phyloP scores from a whole-genome alignment of 2,329 filamentous ascomycete genomes.

The Alternaria gaisen region DNA sequence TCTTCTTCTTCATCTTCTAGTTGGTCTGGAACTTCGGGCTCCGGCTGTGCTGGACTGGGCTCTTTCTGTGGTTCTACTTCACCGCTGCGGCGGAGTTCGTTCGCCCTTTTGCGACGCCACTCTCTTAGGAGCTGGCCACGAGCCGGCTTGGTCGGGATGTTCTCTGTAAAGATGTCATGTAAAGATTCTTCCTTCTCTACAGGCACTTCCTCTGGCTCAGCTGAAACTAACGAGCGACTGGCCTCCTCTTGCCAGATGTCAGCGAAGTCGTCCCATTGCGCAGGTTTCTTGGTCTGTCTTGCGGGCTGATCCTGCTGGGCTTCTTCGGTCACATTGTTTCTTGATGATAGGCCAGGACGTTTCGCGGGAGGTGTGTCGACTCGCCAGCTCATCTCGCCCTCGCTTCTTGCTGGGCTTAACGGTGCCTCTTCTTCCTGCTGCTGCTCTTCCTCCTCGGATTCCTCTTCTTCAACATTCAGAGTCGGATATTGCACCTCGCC shows the following conservation, averaged over 20 bases:
- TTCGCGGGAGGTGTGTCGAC: slow-evolving; percentile 31
- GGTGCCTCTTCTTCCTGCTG: slow-evolving; percentile 25
- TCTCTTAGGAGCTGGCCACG: slow-evolving; percentile 54
- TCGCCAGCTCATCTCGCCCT: slow-evolving; percentile 47
- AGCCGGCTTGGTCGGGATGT: slow-evolving; percentile 41
- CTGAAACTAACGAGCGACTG: slow-evolving; percentile 45
- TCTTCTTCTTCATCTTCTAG: slow-evolving; percentile 25
- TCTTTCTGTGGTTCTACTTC: slow-evolving; percentile 41
- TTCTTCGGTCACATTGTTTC: slow-evolving; percentile 3
- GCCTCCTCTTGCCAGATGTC: slow-evolving; percentile 61
- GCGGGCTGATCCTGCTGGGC: slow-evolving; percentile 3
- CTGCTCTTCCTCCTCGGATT: slow-evolving; percentile 2
- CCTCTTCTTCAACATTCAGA: slow-evolving; percentile 25
- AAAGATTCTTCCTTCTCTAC: slow-evolving; percentile 28
- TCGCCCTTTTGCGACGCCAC: slow-evolving; percentile 53
- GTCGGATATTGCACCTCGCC: slow-evolving; percentile 41
- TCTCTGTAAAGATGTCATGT: slow-evolving; percentile 48
- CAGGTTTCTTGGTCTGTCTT: slow-evolving; percentile 4
- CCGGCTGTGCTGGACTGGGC: slow-evolving; percentile 5
- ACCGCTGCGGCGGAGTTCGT: slow-evolving; percentile 51
- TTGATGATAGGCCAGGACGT: not conserved
- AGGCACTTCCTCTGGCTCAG: slow-evolving; percentile 29
- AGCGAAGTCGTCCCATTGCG: slow-evolving; percentile 31
- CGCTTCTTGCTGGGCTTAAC: slow-evolving; percentile 43
- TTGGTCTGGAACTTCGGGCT: slow-evolving; percentile 9